Conservation (phyloP, 495 filamentous ascomycete species). For the Usnea hakonensis region DNA sequence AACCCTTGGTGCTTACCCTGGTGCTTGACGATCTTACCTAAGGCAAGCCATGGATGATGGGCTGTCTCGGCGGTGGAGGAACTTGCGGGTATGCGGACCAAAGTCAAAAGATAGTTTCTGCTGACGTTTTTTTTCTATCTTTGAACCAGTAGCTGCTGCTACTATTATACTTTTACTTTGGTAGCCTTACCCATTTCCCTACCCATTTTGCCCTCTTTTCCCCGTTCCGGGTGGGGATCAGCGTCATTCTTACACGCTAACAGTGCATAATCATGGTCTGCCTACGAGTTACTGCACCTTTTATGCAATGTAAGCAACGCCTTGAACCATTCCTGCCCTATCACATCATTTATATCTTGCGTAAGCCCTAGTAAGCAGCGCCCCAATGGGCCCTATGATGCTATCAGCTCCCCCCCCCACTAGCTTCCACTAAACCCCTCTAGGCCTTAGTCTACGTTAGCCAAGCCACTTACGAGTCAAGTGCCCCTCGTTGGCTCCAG, state of each 20-base stretch:
- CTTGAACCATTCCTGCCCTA: neutral
- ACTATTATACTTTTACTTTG: too few species aligned
- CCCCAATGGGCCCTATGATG: neutral
- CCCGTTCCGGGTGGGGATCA: slow-evolving; percentile 16
- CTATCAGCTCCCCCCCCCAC: neutral
- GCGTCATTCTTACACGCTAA: neutral
- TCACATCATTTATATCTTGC: neutral
- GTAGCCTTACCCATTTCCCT: neutral
- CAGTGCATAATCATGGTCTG: neutral
- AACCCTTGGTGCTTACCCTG: too few species aligned
- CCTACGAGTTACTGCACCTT: neutral
- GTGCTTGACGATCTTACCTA: too few species aligned
- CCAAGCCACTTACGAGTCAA: neutral
- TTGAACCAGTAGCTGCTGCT: too few species aligned
- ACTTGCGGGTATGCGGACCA: neutral
- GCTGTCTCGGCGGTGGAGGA: too few species aligned
- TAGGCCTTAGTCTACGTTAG: too few species aligned
- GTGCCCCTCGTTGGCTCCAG: neutral
- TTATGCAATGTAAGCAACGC: neutral
- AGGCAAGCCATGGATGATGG: neutral
- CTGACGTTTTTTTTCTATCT: neutral
- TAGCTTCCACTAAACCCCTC: too few species aligned
- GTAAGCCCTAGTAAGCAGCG: neutral
- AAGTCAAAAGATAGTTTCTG: neutral
- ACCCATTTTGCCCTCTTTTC: slow-evolving; percentile 6